Conservation (phyloP, 768 basidiomycete species). For the Boletus tylopilopsis region DNA sequence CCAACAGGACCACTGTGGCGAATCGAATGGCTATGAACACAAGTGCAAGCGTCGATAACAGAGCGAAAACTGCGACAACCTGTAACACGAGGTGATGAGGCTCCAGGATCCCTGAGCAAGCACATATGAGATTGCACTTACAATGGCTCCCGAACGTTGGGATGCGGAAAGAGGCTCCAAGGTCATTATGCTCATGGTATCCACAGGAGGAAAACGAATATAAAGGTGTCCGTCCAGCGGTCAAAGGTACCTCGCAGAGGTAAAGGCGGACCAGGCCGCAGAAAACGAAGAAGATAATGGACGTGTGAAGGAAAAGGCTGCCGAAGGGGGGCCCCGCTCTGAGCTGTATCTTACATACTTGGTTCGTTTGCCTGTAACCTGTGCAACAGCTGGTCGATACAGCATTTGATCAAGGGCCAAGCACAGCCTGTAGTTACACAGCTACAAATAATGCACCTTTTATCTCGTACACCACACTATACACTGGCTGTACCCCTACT, state of each 20-base stretch:
- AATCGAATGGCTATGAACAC: constrained; percentile 48
- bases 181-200: constrained; percentile 1
- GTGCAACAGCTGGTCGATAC: constrained; percentile 2
- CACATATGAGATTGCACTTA: constrained; percentile 10
- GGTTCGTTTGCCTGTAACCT: constrained; percentile 1
- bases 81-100: constrained; percentile 8
- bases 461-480: too few relatives aligned
- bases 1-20: constrained; percentile 34
- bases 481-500: constrained; percentile 25
- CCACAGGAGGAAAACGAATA: not conserved
- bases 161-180: constrained; percentile 11
- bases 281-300: constrained; percentile 18
- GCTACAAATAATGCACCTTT: too few relatives aligned
- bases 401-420: constrained; percentile 14
- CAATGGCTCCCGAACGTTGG: constrained; percentile 15
- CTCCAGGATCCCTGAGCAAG: not conserved
- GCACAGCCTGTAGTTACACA: constrained; percentile 13
- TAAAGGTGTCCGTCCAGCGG: constrained; percentile 24
- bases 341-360: not conserved
- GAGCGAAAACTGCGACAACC: constrained; percentile 50
- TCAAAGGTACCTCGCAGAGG: constrained; percentile 30
- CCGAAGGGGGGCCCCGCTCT: not conserved
- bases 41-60: constrained; percentile 52
- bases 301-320: constrained; percentile 17
- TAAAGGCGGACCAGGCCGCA: constrained; percentile 34